phyloP scores from a whole-genome alignment of 139 green algal species.

The Mychonastes homosphaera region DNA sequence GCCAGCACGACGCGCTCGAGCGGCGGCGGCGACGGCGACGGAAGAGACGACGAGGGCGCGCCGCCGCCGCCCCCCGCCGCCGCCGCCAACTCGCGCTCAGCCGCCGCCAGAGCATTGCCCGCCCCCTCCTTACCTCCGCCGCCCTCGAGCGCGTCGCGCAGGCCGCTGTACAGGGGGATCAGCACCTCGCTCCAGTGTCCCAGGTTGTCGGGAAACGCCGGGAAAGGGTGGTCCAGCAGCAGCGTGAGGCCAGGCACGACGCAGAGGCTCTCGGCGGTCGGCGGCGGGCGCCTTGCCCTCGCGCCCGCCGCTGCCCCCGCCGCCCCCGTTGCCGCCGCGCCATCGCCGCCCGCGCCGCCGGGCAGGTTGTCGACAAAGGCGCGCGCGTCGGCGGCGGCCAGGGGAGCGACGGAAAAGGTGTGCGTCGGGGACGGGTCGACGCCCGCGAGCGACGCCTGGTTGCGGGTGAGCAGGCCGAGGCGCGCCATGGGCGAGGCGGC shows the following conservation, averaged over 20 bases:
- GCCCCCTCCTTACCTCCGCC: neutral
- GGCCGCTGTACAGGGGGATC: slow-evolving; percentile 38
- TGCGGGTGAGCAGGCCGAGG: too few relatives aligned
- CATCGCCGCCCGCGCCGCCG: too few relatives aligned
- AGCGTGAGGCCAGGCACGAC: slow-evolving; percentile 45
- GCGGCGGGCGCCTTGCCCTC: neutral
- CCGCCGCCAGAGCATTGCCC: neutral
- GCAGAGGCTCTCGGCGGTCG: neutral
- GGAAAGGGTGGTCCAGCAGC: slow-evolving; percentile 59
- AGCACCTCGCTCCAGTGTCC: slow-evolving; percentile 69
- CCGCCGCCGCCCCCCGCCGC: neutral
- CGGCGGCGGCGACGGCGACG: neutral
- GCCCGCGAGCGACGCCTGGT: too few relatives aligned
- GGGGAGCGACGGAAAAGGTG: too few relatives aligned
- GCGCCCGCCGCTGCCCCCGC: neutral
- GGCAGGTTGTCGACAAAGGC: too few relatives aligned
- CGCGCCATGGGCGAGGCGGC: neutral
- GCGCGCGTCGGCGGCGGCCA: too few relatives aligned
- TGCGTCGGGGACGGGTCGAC: too few relatives aligned
- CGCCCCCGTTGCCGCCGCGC: too few relatives aligned
- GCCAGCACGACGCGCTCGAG: slow-evolving; percentile 31
- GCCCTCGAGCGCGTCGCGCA: slow-evolving; percentile 15
- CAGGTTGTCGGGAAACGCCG: slow-evolving; percentile 52
- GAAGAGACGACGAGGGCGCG: neutral
- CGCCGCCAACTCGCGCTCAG: too few relatives aligned